Evolutionary conservation across 2,329 filamentous ascomycete species (phyloP).

Genomic region (Lasiodiplodia theobromae): DNA sequence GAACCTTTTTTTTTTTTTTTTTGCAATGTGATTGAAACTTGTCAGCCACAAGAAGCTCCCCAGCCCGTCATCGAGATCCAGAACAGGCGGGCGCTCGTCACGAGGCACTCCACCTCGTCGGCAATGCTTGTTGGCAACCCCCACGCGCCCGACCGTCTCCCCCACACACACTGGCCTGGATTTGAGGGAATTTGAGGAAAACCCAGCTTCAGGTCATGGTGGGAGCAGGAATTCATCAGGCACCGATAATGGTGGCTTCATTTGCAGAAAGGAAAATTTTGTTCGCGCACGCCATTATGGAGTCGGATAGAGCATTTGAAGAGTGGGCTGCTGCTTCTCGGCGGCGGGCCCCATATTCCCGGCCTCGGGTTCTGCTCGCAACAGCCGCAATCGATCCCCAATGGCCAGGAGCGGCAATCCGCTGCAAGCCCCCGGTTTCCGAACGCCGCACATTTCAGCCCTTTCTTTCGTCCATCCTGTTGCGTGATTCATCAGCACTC

Average conservation of each 20-base stretch:
- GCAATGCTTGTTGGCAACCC: not conserved
- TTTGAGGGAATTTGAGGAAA: not conserved
- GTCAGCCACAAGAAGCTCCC: not conserved
- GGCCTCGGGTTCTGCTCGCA: conserved; percentile 19
- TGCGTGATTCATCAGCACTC: not conserved
- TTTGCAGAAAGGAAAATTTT: not conserved
- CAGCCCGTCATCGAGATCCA: not conserved
- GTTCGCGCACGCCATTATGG: conserved; percentile 22
- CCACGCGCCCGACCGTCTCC: conserved; percentile 12
- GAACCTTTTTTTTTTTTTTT: too few species aligned
- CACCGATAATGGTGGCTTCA: not conserved
- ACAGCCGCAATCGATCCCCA: conserved; percentile 14
- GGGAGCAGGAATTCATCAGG: not conserved
- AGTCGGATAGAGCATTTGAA: conserved; percentile 4
- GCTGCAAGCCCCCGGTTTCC: conserved; percentile 1
- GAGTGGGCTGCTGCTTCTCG: not conserved
- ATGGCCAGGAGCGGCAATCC: conserved; percentile 9
- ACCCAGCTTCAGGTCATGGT: not conserved
- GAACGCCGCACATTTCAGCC: not conserved
- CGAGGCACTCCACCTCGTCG: not conserved
- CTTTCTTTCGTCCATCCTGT: not conserved
- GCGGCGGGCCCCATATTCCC: not conserved
- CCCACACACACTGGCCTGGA: not conserved
- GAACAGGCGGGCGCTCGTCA: not conserved
- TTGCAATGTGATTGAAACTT: too few species aligned